Conservation (phyloP, 257 asterid species). For the Fraxinus quadrangulata region DNA sequence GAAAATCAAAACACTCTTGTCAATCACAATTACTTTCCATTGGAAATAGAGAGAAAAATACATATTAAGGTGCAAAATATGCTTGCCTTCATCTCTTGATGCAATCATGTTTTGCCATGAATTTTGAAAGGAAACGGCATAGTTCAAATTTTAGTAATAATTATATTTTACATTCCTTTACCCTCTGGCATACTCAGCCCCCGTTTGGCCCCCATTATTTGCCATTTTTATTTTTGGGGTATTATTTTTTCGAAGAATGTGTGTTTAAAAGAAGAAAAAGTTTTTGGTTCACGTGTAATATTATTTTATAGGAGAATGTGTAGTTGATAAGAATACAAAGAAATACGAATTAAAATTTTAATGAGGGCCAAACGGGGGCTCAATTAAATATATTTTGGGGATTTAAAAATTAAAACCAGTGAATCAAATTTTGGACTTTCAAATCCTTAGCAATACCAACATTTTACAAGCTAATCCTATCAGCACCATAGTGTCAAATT, state of each 20-base stretch:
- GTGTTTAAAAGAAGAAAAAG: too few relatives aligned
- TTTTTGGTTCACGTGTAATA: too few relatives aligned
- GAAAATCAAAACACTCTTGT: conserved; percentile 16
- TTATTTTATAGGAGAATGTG: too few relatives aligned
- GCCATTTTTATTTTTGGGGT: too few relatives aligned
- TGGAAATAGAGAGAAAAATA: not conserved
- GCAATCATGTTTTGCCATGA: not conserved
- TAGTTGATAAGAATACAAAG: too few relatives aligned
- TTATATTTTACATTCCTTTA: not conserved
- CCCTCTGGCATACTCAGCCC: not conserved
- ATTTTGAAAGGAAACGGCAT: not conserved
- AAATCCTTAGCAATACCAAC: conserved; percentile 7
- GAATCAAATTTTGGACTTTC: not conserved
- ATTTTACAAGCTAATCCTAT: not conserved
- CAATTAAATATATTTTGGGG: not conserved
- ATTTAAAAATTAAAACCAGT: not conserved
- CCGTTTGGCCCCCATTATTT: too few relatives aligned
- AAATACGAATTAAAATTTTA: too few relatives aligned
- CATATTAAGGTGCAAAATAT: not conserved
- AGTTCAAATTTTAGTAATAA: conserved; percentile 5
- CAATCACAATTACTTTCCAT: conserved; percentile 19
- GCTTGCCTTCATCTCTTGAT: not conserved
- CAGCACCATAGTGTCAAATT: not conserved
- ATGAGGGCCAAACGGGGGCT: too few relatives aligned
- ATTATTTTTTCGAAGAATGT: too few relatives aligned